A percentile compares a stretch with the other conserved stretches of the same genome.
These are phyloP conservation scores for Chaetoceros muelleri DNA, from an alignment of 108 stramenopile species.

Conservation along the genomic window DNA sequence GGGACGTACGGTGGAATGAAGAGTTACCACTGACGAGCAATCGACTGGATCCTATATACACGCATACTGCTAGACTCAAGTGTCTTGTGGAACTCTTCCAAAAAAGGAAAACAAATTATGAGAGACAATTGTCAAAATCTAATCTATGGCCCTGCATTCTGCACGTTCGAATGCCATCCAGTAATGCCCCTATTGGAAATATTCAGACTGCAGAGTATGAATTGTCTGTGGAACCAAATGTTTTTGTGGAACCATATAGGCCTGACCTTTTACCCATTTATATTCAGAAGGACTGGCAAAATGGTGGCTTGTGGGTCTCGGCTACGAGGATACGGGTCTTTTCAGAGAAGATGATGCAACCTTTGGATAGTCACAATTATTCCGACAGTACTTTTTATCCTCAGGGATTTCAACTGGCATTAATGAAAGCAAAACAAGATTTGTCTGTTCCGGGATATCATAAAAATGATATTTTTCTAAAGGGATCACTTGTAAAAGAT, in stretches of 20 bases:
- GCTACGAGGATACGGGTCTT: no score
- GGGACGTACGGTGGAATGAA: slow-evolving; percentile 16
- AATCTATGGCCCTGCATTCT: slow-evolving; percentile 12
- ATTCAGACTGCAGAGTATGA: not conserved
- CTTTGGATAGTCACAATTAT: no score
- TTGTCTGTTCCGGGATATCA: no score
- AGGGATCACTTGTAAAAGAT: no score
- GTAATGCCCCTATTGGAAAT: not conserved
- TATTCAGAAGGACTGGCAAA: slow-evolving; percentile 7
- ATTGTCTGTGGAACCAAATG: slow-evolving; percentile 4
- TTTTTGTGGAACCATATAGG: slow-evolving; percentile 18
- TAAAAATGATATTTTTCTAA: no score
- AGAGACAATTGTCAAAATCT: not conserved
- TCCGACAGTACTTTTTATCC: no score
- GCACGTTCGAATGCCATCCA: slow-evolving; percentile 11
- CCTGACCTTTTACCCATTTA: slow-evolving; percentile 9
- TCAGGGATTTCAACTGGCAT: no score
- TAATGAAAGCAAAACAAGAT: no score
- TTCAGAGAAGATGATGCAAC: no score
- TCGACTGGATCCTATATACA: slow-evolving; percentile 9
- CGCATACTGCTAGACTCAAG: slow-evolving; percentile 13
- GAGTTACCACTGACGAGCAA: slow-evolving; percentile 3
- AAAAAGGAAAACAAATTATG: slow-evolving; percentile 2
- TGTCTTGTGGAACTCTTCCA: slow-evolving; percentile 6
- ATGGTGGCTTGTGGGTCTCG: slow-evolving; percentile 20